Evolutionary conservation across 768 basidiomycete species (phyloP).

Genomic region (Rhodosporidiobolus sp.): DNA sequence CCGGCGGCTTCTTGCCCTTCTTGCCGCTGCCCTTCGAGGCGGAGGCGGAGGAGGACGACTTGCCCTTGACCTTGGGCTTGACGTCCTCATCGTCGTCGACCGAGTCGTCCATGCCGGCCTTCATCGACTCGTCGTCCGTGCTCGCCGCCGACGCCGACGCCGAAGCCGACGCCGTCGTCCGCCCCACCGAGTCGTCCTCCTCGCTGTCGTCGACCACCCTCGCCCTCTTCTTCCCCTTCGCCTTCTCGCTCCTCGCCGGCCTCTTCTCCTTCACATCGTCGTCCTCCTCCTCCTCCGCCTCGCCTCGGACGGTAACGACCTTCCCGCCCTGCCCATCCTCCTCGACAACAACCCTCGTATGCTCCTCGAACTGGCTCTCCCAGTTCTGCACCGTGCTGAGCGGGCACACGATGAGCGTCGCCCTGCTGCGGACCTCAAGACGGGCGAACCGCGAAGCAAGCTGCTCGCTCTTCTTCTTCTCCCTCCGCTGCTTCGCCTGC

Average conservation of each 20-base stretch:
- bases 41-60: neutral
- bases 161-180: neutral
- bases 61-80: slow-evolving; percentile 29
- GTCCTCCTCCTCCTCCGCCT: slow-evolving; percentile 42
- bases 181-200: slow-evolving; percentile 9
- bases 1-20: slow-evolving; percentile 44
- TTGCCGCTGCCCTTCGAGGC: neutral
- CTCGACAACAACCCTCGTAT: slow-evolving; percentile 48
- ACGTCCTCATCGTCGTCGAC: neutral
- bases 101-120: slow-evolving; percentile 2
- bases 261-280: slow-evolving; percentile 12
- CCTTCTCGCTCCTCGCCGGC: too few relatives aligned
- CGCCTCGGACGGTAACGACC: neutral
- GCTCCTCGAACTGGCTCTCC: slow-evolving; percentile 98
- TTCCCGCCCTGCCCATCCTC: slow-evolving; percentile 19
- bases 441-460: slow-evolving; percentile 65
- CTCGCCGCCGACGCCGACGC: neutral
- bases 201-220: slow-evolving; percentile 22
- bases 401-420: slow-evolving; percentile 93
- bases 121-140: slow-evolving; percentile 9
- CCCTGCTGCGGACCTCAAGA: slow-evolving; percentile 78
- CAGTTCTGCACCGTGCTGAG: slow-evolving; percentile 95
- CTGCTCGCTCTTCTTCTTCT: slow-evolving; percentile 55
- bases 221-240: neutral
- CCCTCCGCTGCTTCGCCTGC: slow-evolving; percentile 66